Evolutionary conservation across 257 asterid species (phyloP).

Genomic region (Linaria vulgaris): DNA sequence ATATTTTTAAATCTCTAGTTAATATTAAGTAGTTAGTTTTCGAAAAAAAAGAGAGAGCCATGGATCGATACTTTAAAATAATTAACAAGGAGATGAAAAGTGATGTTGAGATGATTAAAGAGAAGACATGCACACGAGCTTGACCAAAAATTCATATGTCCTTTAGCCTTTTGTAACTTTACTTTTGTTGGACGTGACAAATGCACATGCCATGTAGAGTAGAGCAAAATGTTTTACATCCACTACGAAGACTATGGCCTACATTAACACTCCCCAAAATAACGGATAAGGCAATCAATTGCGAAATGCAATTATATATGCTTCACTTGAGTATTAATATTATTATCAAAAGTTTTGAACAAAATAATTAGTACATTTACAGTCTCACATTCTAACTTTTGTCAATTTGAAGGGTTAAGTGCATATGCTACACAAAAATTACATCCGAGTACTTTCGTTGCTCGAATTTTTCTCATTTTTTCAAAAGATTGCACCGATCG

Average conservation of each 20-base stretch:
- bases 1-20: too few species aligned
- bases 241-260: conserved; percentile 10
- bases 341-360: too few species aligned
- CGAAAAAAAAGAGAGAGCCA: too few species aligned
- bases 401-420: too few species aligned
- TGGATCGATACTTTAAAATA: not conserved
- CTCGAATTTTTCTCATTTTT: too few species aligned
- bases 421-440: too few species aligned
- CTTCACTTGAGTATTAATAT: too few species aligned
- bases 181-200: conserved; percentile 5
- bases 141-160: conserved; percentile 3
- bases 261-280: not conserved
- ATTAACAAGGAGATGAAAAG: conserved; percentile 1
- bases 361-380: too few species aligned
- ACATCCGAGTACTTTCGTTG: too few species aligned
- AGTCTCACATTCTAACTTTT: too few species aligned
- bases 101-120: not conserved
- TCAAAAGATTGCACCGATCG: too few species aligned
- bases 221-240: conserved; percentile 9
- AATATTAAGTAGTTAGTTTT: too few species aligned
- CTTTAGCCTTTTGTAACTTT: conserved; percentile 20
- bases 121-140: conserved; percentile 23
- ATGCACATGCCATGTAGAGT: conserved; percentile 9
- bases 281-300: conserved; percentile 8
- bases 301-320: not conserved